These are phyloP conservation scores for Globisporangium carolinianum DNA, from an alignment of 352 stramenopile genomes.

Conservation along the genomic window DNA sequence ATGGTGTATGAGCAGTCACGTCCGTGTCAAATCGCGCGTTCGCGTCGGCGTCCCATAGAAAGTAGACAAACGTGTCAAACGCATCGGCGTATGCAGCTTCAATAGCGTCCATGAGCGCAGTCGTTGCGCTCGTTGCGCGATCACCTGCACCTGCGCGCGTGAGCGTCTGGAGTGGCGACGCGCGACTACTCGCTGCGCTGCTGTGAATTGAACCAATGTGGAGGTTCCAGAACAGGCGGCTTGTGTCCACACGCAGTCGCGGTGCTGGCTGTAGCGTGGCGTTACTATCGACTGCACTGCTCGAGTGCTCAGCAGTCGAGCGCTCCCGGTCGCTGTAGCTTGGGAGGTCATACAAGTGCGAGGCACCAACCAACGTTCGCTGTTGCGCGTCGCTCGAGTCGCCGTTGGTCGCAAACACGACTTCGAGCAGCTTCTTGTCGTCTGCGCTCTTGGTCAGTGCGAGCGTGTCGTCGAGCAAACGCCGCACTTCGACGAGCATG, in stretches of 20 bases:
- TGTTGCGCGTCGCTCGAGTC: not conserved
- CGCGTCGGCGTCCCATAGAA: conserved; percentile 22
- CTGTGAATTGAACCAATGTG: conserved; percentile 19
- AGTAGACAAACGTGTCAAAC: conserved; percentile 51
- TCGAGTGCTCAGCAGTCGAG: too few species aligned
- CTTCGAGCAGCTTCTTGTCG: conserved; percentile 10
- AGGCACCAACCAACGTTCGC: too few species aligned
- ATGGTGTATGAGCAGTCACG: not conserved
- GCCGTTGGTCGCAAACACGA: not conserved
- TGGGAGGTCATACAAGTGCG: not conserved
- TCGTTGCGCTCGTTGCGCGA: conserved; percentile 16
- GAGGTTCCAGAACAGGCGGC: conserved; percentile 54
- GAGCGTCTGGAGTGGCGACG: not conserved
- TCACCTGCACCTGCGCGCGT: conserved; percentile 6
- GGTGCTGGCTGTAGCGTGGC: not conserved
- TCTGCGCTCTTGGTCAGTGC: conserved; percentile 16
- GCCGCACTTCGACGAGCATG: conserved; percentile 14
- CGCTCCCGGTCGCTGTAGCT: not conserved
- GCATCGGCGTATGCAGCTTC: conserved; percentile 28
- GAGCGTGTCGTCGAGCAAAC: conserved; percentile 22
- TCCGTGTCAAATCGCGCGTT: conserved; percentile 10
- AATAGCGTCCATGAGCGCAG: conserved; percentile 22
- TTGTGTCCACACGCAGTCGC: conserved; percentile 3
- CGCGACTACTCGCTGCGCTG: too few species aligned
- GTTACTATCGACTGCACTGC: too few species aligned